phyloP scores from a whole-genome alignment of 345 rosid species.

The Euphorbia lathyris region DNA sequence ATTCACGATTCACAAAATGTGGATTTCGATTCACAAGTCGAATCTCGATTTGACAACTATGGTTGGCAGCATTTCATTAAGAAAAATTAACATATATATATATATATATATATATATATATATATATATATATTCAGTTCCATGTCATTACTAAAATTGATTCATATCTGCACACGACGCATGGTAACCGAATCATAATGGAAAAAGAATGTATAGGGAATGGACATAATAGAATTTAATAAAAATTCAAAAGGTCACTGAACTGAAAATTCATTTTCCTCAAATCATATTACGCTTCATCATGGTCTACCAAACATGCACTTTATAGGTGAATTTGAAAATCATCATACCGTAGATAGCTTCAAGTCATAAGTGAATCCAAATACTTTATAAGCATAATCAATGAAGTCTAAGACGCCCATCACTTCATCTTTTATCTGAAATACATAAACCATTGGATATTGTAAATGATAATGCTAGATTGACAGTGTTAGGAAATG shows the following conservation, averaged over 20 bases:
- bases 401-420: conserved; percentile 76
- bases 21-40: too few relatives aligned
- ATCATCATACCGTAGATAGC: conserved; percentile 72
- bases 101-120: too few relatives aligned
- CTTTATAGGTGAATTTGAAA: not conserved
- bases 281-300: not conserved
- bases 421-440: conserved; percentile 86
- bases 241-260: not conserved
- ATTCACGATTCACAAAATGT: too few relatives aligned
- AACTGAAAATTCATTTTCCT: not conserved
- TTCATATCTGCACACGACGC: not conserved
- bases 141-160: not conserved
- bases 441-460: conserved; percentile 19
- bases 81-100: too few relatives aligned
- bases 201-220: not conserved
- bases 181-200: conserved; percentile 4
- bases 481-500: not conserved
- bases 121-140: not conserved
- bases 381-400: conserved; percentile 59
- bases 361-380: conserved; percentile 93
- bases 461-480: conserved; percentile 12
- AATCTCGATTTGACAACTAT: too few relatives aligned
- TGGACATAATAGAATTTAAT: not conserved
- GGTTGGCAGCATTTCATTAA: too few relatives aligned
- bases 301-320: not conserved